These are phyloP conservation scores for Pulveroboletus sp. DNA, from an alignment of 768 basidiomycete genomes.

Conservation along the genomic window DNA sequence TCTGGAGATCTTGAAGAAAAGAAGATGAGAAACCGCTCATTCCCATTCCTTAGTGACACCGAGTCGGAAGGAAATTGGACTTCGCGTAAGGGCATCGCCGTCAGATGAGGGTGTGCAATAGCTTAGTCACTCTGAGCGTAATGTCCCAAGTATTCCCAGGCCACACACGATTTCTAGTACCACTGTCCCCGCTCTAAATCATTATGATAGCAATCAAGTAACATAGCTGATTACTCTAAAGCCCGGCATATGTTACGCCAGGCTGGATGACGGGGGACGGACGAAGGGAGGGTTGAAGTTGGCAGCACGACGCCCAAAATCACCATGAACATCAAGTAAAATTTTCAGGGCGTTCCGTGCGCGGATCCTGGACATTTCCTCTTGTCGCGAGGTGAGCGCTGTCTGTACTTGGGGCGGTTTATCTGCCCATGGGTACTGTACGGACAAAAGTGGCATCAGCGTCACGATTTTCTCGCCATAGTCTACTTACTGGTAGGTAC, in stretches of 20 bases:
- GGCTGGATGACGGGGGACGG: constrained; percentile 15
- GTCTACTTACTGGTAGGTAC: constrained; percentile 30
- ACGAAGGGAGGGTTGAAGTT: constrained; percentile 26
- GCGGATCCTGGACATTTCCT: constrained; percentile 83
- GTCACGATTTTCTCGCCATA: neutral
- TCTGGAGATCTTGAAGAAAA: constrained; percentile 64
- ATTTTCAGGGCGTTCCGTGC: constrained; percentile 95
- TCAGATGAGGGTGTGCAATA: neutral
- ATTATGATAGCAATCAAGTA: constrained; percentile 20
- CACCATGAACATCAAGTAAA: constrained; percentile 83
- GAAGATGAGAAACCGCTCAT: constrained; percentile 61
- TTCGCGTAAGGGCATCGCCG: constrained; percentile 45
- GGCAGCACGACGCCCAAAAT: constrained; percentile 65
- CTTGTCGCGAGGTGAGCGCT: constrained; percentile 61
- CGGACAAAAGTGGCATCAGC: constrained; percentile 3
- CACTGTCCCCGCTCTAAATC: constrained; percentile 7
- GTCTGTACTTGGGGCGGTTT: constrained; percentile 65
- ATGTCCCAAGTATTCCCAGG: neutral
- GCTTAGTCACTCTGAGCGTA: neutral
- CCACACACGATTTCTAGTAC: constrained; percentile 6
- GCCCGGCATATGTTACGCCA: constrained; percentile 12
- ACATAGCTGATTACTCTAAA: neutral
- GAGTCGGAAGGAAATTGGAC: constrained; percentile 33
- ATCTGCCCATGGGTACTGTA: constrained; percentile 79
- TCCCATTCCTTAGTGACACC: constrained; percentile 34